Base-by-base conservation (phyloP, 768 basidiomycete genomes). In the Kwoniella europaea region DNA sequence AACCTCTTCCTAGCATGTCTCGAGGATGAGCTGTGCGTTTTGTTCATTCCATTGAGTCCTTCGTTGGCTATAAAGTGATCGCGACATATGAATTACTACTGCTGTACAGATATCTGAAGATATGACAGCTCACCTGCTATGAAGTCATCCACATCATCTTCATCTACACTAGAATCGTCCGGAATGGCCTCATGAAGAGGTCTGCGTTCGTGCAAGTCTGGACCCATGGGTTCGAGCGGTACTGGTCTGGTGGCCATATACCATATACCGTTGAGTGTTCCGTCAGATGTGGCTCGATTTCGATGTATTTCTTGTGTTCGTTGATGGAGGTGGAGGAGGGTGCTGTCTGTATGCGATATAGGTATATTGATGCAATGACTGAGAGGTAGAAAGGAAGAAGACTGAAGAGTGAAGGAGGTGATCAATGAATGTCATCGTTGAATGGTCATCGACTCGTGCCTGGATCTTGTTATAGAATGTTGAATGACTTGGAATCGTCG, bases 1-100 rank as follows among this genome's bases (percentile, higher is more conserved):
- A 81, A 72, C n/a, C 78, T 57, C 15, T 69, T 60, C 27, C 68
- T 62, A 55, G 78, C 73, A 41, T 74, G 67, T 62, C 60, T 55
- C 35, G 65, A n/a, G 16, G 53, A 13, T 7, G 61, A 5, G 6
- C 68, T 72, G 46, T 73, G 29, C 18, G 57, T 68, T 43, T 29
- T 43, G 10, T 20, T 4, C 68, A 66, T 13, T 35, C 10, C 68
- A 68, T 43, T 20, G 59, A 12, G 10, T 2, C 35, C 61, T 20
- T 69, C 62, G 27, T 65, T 58, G 57, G 52, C 71, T 65, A 29
- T 35, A 35, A 9, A 35, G 35, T 6, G 5, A 35, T 35, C 35
- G 35, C 35, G 35, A 6, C 46, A 20, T 57, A 56, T 10, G 27
- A 53, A 20, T 4, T 15, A 6, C 4, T 9, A 9, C 35, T 35